Base-by-base conservation (phyloP, 441 rosid species). In the Euphorbia neoarborescens region DNA sequence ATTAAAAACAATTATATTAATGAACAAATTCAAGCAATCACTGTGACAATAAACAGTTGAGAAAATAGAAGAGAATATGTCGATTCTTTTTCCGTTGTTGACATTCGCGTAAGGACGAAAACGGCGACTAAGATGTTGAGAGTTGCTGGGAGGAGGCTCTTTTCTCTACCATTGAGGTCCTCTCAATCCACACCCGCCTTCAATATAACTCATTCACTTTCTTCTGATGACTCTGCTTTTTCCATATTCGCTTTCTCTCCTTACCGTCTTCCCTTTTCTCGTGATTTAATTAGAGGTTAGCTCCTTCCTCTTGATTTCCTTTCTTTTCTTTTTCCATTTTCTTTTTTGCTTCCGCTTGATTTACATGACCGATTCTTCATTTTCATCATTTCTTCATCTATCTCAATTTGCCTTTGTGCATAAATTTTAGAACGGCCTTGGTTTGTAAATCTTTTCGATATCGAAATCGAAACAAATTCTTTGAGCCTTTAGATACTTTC, bases 101-200 rank as follows among this genome's bases (percentile, higher is more conserved):
- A 11, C 67, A 37, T 50, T 54, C 35, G 22, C 22, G 25, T 25
- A 38, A n/a, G 56, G 35, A 44, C 37, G 69, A 50, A 28, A 13
- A 61, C 62, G 70, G 34, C 60, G n/a, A n/a, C n/a, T n/a, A 76
- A 76, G 81, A 89, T 87, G 94, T 76, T 91, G 76, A 83, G 91
- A 65, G 71, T 84, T 57, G 89, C 92, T n/a, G 93, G 89, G 82
- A 89, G 84, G 86, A 89, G 90, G 73, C 76, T 88, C 68, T 86
- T 86, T 2, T 83, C 85, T 71, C 46, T 79, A 11, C 37, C 81
- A 1, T 80, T 86, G 84, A 81, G 81, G 78, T 73, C 84, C 51
- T 71, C 81, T 11, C 81, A 71, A 48, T 68, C 87, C 13, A 65
- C 82, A 60, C 78, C 87, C 72, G 37, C 81, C 61, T 71, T 74